Evolutionary conservation across 495 filamentous ascomycete genomes (phyloP).

Genomic region (Trichoderma parareesei): DNA sequence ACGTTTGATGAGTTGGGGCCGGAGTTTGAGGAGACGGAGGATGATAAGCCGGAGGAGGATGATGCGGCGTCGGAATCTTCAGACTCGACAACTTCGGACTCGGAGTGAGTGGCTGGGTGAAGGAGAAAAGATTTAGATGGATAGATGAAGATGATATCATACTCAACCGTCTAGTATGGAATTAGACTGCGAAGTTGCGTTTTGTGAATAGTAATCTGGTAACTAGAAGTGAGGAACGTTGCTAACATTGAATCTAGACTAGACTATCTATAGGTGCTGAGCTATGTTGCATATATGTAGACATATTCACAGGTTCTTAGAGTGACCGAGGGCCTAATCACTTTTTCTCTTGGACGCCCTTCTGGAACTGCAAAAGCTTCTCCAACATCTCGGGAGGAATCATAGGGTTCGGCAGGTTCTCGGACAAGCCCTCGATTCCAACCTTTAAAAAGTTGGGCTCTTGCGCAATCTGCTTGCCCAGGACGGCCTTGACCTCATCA

Average conservation of each 20-base stretch:
- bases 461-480: slow-evolving; percentile 28
- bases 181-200: no score
- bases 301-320: background rate
- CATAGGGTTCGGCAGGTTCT: background rate
- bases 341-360: background rate
- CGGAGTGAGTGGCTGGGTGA: background rate
- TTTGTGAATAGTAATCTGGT: no score
- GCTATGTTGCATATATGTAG: background rate
- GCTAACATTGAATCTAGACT: background rate
- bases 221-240: background rate
- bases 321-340: no score
- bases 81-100: background rate
- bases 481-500: slow-evolving; percentile 28
- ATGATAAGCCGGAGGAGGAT: background rate
- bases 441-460: slow-evolving; percentile 24
- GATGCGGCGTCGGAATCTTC: background rate
- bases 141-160: no score
- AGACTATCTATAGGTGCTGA: background rate
- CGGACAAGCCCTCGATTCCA: slow-evolving; percentile 19
- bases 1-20: background rate
- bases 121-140: no score
- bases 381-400: background rate
- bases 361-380: background rate
- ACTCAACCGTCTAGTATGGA: no score
- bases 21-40: background rate